Evolutionary conservation across 176 grass and related monocot genomes (phyloP).

Genomic region (Musa beccarii): DNA sequence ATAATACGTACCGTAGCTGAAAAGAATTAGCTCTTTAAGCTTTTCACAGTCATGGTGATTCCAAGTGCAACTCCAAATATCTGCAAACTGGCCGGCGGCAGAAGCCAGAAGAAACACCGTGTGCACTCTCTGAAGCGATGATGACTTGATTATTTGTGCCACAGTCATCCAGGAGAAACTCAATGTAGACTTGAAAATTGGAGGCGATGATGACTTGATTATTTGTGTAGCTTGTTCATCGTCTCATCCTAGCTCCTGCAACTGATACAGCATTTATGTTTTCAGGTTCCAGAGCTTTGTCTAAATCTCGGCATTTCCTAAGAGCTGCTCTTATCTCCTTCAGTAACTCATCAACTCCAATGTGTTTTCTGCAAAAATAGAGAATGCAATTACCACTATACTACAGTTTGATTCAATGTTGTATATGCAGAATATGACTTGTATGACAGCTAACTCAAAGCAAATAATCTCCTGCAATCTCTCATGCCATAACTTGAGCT

Average conservation of each 20-base stretch:
- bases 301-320: constrained; percentile 57
- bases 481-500: too few species aligned
- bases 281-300: neutral
- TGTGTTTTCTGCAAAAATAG: constrained; percentile 43
- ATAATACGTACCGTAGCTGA: neutral
- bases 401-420: neutral
- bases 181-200: neutral
- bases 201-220: neutral
- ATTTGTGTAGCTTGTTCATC: neutral
- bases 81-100: neutral
- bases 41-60: neutral
- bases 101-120: neutral
- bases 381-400: constrained; percentile 1
- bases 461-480: too few species aligned
- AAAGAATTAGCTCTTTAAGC: neutral
- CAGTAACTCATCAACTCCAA: constrained; percentile 73
- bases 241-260: neutral
- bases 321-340: constrained; percentile 71
- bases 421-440: too few species aligned
- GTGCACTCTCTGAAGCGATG: neutral
- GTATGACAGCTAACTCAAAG: too few species aligned
- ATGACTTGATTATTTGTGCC: neutral
- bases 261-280: neutral
- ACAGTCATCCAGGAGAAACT: neutral
- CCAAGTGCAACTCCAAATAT: neutral